phyloP scores from a whole-genome alignment of 495 filamentous ascomycete genomes.

The Lasiosphaeria ovina region DNA sequence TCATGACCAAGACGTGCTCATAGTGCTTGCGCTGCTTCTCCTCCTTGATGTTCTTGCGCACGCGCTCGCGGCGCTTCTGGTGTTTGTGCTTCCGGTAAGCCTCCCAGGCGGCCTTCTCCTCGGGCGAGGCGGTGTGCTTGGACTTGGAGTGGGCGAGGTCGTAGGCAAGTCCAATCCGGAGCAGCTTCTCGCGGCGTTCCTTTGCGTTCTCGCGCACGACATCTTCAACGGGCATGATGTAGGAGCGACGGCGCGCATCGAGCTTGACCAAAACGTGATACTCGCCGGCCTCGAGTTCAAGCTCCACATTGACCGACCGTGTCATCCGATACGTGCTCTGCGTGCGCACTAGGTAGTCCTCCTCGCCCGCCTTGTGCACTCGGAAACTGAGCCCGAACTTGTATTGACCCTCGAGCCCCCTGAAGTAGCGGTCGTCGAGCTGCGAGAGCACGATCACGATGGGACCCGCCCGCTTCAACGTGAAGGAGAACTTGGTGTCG shows the following conservation, averaged over 20 bases:
- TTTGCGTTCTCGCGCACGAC: constrained; percentile 63
- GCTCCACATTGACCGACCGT: constrained; percentile 78
- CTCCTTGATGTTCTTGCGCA: constrained; percentile 29
- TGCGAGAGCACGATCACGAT: constrained; percentile 80
- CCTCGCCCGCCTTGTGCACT: constrained; percentile 73
- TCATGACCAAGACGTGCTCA: constrained; percentile 8
- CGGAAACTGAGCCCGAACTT: constrained; percentile 75
- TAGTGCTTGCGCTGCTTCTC: constrained; percentile 25
- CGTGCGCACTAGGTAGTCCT: constrained; percentile 82
- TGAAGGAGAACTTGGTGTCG: constrained; percentile 75
- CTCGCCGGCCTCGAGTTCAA: constrained; percentile 76
- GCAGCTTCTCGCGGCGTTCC: constrained; percentile 71
- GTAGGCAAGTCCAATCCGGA: constrained; percentile 76
- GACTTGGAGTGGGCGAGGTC: constrained; percentile 83
- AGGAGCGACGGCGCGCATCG: constrained; percentile 59
- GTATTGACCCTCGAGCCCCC: constrained; percentile 80
- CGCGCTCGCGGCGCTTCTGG: constrained; percentile 50
- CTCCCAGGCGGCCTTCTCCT: constrained; percentile 55
- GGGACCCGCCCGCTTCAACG: constrained; percentile 61
- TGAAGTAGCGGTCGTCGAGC: constrained; percentile 83
- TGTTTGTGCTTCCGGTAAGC: constrained; percentile 38
- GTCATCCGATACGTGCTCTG: constrained; percentile 66
- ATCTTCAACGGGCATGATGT: constrained; percentile 59
- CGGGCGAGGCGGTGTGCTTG: constrained; percentile 61
- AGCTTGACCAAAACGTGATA: constrained; percentile 80